Evolutionary conservation across 805 yeast genomes (phyloP).

Genomic region (Nakazawaea laoshanensis): DNA sequence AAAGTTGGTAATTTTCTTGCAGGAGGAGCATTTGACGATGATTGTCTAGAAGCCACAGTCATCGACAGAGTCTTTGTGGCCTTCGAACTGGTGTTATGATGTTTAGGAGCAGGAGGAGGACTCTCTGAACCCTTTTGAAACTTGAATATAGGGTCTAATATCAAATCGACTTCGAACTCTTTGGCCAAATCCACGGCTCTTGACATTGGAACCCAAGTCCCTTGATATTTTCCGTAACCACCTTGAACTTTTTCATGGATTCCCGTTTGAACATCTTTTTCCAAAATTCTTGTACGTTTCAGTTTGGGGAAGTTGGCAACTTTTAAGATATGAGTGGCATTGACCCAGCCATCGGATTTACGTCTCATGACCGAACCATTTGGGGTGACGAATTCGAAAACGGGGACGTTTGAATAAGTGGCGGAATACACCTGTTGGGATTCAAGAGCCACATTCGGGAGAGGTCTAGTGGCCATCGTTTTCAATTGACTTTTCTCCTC

Average conservation of each 20-base stretch:
- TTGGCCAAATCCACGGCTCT: constrained; percentile 64
- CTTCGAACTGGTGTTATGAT: constrained; percentile 52
- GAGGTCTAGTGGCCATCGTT: constrained; percentile 22
- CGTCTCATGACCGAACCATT: constrained; percentile 76
- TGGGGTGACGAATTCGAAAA: constrained; percentile 65
- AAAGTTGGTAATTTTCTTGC: constrained; percentile 2
- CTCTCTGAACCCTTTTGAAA: constrained; percentile 43
- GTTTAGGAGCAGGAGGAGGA: constrained; percentile 58
- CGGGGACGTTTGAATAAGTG: constrained; percentile 74
- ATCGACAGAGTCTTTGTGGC: constrained; percentile 21
- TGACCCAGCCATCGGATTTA: constrained; percentile 74
- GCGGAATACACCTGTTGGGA: constrained; percentile 50
- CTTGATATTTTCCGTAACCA: constrained; percentile 95
- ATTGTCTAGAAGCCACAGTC: constrained; percentile 5
- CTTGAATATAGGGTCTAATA: constrained; percentile 58
- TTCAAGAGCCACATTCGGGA: constrained; percentile 7
- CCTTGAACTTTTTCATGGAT: constrained; percentile 93
- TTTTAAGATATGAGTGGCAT: constrained; percentile 91
- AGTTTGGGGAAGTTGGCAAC: constrained; percentile 95
- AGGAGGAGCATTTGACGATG: constrained; percentile 9
- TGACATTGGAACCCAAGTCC: constrained; percentile 89
- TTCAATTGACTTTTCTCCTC: too few relatives aligned
- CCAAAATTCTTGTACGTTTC: constrained; percentile 87
- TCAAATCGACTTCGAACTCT: constrained; percentile 54
- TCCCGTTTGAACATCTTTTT: constrained; percentile 85